These are phyloP conservation scores for Zostera marina DNA, from an alignment of 116 monocot species.

Conservation along the genomic window DNA sequence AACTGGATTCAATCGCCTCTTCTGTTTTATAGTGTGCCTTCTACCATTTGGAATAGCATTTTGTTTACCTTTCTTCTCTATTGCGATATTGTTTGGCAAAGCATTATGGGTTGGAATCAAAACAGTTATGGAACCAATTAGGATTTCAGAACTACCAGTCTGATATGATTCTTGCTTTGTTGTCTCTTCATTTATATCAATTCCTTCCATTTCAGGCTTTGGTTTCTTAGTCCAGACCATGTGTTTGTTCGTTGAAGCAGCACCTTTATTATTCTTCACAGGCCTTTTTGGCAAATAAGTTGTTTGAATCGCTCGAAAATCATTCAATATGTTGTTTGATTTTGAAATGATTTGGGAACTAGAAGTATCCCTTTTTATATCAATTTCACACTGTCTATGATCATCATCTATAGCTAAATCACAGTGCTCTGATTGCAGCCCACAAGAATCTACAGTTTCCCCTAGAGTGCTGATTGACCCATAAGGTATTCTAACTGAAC, in stretches of 20 bases:
- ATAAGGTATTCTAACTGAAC: not conserved
- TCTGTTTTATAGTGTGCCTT: not conserved
- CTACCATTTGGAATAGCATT: constrained; percentile 1
- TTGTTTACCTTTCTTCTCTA: not conserved
- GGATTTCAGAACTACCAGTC: not conserved
- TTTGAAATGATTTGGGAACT: not conserved
- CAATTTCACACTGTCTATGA: not conserved
- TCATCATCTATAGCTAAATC: not conserved
- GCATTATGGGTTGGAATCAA: not conserved
- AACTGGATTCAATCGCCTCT: not conserved
- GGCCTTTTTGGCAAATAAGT: not conserved
- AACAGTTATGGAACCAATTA: constrained; percentile 4
- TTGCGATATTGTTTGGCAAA: not conserved
- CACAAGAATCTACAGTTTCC: not conserved
- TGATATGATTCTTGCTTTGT: not conserved
- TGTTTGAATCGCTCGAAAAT: not conserved
- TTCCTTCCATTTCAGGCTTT: not conserved
- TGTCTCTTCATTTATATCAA: not conserved
- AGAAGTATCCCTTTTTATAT: not conserved
- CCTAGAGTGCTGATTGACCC: not conserved
- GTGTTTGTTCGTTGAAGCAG: too few relatives aligned
- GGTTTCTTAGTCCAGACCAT: constrained; percentile 6
- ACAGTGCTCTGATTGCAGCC: not conserved
- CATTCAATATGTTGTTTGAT: not conserved
- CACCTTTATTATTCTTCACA: not conserved